Conservation (phyloP, 2,329 filamentous ascomycete species). For the Tolypocladium amazonense region DNA sequence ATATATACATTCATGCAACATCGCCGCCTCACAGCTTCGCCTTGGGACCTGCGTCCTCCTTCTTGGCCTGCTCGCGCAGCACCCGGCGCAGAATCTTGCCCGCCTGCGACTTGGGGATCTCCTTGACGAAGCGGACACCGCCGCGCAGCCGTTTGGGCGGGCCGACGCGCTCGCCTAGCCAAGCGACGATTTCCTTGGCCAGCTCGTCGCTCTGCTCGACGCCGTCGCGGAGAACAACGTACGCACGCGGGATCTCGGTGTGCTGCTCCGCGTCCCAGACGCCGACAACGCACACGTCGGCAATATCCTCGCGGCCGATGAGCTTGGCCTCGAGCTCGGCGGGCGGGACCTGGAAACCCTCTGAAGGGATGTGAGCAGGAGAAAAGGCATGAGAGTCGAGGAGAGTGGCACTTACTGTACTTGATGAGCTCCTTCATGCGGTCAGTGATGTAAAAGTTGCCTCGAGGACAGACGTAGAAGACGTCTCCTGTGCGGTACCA, state of each 20-base stretch:
- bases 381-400: too few species aligned
- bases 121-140: slow-evolving; percentile 56
- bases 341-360: slow-evolving; percentile 61
- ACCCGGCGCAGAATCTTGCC: slow-evolving; percentile 38
- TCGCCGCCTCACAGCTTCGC: slow-evolving; percentile 23
- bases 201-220: slow-evolving; percentile 20
- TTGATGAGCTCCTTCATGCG: slow-evolving; percentile 60
- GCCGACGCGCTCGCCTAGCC: slow-evolving; percentile 47
- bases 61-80: slow-evolving; percentile 33
- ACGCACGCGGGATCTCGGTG: slow-evolving; percentile 54
- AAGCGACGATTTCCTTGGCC: slow-evolving; percentile 22
- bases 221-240: slow-evolving; percentile 25
- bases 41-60: slow-evolving; percentile 19
- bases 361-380: slow-evolving; percentile 27
- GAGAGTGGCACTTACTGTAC: slow-evolving; percentile 28
- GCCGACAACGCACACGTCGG: slow-evolving; percentile 56
- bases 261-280: slow-evolving; percentile 46
- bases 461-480: slow-evolving; percentile 63
- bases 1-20: not conserved
- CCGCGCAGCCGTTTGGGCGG: slow-evolving; percentile 60
- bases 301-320: slow-evolving; percentile 30
- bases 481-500: slow-evolving; percentile 91
- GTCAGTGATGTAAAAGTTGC: slow-evolving; percentile 86
- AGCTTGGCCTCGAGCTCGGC: slow-evolving; percentile 50
- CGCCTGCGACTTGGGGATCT: slow-evolving; percentile 58